These are phyloP conservation scores for Yarrowia galli DNA, from an alignment of 1,139 yeast species.

Conservation along the genomic window DNA sequence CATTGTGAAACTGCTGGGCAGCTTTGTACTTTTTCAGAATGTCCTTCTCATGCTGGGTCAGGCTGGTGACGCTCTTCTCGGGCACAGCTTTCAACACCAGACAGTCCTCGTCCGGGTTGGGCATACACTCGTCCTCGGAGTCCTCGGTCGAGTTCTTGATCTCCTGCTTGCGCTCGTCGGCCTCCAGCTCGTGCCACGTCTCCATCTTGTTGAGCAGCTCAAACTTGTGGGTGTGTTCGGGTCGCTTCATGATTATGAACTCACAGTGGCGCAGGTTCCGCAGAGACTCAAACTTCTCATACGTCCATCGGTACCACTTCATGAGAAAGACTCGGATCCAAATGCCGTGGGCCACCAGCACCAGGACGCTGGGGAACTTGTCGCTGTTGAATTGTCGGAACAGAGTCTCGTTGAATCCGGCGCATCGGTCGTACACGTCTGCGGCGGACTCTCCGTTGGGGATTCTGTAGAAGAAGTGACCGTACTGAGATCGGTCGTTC, in stretches of 20 bases:
- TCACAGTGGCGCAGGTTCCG: conserved; percentile 86
- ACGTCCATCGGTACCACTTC: conserved; percentile 93
- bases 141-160: conserved; percentile 34
- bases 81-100: conserved; percentile 27
- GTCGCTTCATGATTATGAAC: conserved; percentile 75
- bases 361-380: conserved; percentile 74
- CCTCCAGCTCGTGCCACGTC: conserved; percentile 50
- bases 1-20: conserved; percentile 29
- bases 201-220: conserved; percentile 47
- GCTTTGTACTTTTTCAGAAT: conserved; percentile 34
- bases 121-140: conserved; percentile 38
- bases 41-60: conserved; percentile 37
- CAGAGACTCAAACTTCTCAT: conserved; percentile 83
- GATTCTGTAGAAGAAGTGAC: conserved; percentile 88
- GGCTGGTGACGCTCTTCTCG: conserved; percentile 33
- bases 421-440: conserved; percentile 88
- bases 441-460: conserved; percentile 97
- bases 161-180: conserved; percentile 30
- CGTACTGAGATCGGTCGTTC: conserved; percentile 85
- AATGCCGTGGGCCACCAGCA: conserved; percentile 89
- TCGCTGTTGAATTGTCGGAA: conserved; percentile 77
- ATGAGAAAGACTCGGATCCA: conserved; percentile 91
- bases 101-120: conserved; percentile 21
- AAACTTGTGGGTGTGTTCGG: conserved; percentile 49
- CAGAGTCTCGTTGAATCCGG: conserved; percentile 85